A percentile compares a stretch with the other conserved stretches of the same genome.
phyloP scores from a whole-genome alignment of 1,284 basidiomycete species.

The Phellopilus nigrolimitatus region DNA sequence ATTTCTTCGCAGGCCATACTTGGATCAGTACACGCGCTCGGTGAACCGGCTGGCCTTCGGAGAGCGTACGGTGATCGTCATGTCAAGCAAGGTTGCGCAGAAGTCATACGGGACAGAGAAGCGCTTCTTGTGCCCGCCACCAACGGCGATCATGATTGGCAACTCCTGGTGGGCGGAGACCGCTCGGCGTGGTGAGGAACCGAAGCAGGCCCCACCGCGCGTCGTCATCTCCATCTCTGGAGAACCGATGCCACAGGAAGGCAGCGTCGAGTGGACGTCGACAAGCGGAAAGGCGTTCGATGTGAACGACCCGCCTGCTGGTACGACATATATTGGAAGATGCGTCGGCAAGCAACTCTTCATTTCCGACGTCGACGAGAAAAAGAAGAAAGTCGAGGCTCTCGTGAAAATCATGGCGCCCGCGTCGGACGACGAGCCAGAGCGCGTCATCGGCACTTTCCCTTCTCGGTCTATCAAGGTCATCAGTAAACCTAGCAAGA shows the following conservation, averaged over 20 bases:
- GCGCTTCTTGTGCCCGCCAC: conserved; percentile 93
- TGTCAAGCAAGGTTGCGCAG: conserved; percentile 95
- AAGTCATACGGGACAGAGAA: conserved; percentile 97
- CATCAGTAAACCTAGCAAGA: conserved; percentile 95
- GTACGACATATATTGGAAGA: conserved; percentile 79
- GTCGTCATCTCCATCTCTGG: conserved; percentile 91
- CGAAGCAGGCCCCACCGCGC: conserved; percentile 72
- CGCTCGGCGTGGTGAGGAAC: conserved; percentile 64
- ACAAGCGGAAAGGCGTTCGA: conserved; percentile 80
- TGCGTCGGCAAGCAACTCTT: conserved; percentile 88
- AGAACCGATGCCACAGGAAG: conserved; percentile 78
- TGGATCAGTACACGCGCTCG: conserved; percentile 81
- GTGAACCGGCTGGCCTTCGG: conserved; percentile 86
- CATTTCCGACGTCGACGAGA: conserved; percentile 87
- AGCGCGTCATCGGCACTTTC: conserved; percentile 82
- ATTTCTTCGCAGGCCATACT: conserved; percentile 50
- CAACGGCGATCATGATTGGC: conserved; percentile 91
- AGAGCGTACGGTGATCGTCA: conserved; percentile 90
- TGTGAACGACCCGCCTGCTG: conserved; percentile 71
- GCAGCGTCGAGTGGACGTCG: conserved; percentile 80
- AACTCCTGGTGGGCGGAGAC: conserved; percentile 91
- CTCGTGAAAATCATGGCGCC: conserved; percentile 86
- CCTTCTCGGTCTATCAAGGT: conserved; percentile 93
- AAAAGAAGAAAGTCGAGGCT: conserved; percentile 89
- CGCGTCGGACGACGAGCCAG: conserved; percentile 67